Conservation (phyloP, 176 grass and related monocot genomes). For the Raddia guianensis region DNA sequence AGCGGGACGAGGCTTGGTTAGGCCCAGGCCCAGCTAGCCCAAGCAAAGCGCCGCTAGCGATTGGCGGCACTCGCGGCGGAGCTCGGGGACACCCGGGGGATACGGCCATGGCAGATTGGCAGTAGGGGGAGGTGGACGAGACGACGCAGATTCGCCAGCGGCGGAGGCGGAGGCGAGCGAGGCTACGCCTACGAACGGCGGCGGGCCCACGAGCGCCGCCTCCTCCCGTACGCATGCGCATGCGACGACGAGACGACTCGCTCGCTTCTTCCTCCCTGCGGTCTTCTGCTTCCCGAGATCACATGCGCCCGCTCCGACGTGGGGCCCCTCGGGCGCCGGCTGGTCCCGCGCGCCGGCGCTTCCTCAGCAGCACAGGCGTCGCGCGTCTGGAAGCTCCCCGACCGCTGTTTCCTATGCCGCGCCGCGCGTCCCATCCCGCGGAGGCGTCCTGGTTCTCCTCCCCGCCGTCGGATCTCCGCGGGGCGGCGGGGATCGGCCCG, state of each 20-base stretch:
- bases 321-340: not conserved
- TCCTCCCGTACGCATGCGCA: constrained; percentile 7
- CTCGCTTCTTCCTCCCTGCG: constrained; percentile 16
- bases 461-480: constrained; percentile 1
- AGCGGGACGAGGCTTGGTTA: not conserved
- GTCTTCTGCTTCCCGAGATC: constrained; percentile 29
- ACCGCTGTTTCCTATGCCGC: constrained; percentile 7
- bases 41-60: not conserved
- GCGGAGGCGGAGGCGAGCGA: not conserved
- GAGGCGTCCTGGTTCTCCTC: not conserved
- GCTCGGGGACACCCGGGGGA: not conserved
- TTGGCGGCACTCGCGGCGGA: not conserved
- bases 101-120: not conserved
- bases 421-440: not conserved
- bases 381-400: not conserved
- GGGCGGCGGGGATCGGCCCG: constrained; percentile 6
- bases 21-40: not conserved
- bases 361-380: not conserved
- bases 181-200: not conserved
- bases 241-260: constrained; percentile 14
- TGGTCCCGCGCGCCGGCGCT: not conserved
- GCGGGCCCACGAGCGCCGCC: not conserved
- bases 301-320: constrained; percentile 38
- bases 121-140: not conserved
- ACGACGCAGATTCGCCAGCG: not conserved